Evolutionary conservation across 495 filamentous ascomycete species (phyloP).

Genomic region (Xylaria telfairii): DNA sequence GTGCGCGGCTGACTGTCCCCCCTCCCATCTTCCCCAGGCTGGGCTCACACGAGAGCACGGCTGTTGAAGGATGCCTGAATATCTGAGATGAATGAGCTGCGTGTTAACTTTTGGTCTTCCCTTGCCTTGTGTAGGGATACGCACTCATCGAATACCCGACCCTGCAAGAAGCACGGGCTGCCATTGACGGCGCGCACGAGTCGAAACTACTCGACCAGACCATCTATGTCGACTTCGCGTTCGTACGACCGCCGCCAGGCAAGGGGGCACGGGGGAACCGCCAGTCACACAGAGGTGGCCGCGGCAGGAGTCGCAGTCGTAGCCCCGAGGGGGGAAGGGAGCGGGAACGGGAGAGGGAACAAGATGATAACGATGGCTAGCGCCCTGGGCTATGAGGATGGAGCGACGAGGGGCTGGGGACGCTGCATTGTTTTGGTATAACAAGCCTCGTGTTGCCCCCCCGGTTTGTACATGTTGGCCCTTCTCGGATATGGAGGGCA

Average conservation of each 20-base stretch:
- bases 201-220: slow-evolving; percentile 92
- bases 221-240: slow-evolving; percentile 91
- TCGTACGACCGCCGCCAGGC: slow-evolving; percentile 88
- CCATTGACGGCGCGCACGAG: slow-evolving; percentile 82
- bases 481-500: background rate
- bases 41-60: background rate
- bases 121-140: slow-evolving; percentile 73
- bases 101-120: slow-evolving; percentile 8
- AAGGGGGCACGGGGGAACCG: slow-evolving; percentile 62
- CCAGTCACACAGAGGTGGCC: slow-evolving; percentile 48
- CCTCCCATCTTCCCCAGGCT: background rate
- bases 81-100: background rate
- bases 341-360: slow-evolving; percentile 37
- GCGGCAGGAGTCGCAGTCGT: slow-evolving; percentile 45
- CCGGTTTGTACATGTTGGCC: background rate
- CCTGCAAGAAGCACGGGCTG: slow-evolving; percentile 80
- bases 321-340: slow-evolving; percentile 49
- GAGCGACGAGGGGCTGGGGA: background rate
- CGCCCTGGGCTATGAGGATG: background rate
- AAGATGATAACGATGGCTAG: slow-evolving; percentile 18
- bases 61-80: background rate
- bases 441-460: background rate
- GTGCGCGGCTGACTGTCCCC: slow-evolving; percentile 2
- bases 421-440: background rate
- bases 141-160: slow-evolving; percentile 93